phyloP scores from a whole-genome alignment of 345 rosid genomes.

The Brassica nigra region DNA sequence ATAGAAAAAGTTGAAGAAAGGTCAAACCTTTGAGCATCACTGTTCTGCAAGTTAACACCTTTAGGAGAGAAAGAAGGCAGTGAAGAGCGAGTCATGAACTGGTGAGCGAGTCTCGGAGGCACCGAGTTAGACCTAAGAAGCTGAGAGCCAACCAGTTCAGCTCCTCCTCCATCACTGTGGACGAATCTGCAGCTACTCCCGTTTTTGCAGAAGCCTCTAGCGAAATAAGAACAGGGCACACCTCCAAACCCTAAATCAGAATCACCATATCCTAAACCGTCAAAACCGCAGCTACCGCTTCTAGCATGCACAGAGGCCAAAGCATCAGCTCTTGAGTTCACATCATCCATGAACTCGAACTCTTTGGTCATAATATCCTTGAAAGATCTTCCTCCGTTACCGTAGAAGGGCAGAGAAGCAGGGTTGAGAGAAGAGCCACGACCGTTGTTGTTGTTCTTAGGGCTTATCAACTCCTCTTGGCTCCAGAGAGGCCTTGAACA shows the following conservation, averaged over 20 bases:
- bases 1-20: slow-evolving; percentile 1
- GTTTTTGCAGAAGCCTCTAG: slow-evolving; percentile 92
- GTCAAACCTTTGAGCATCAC: slow-evolving; percentile 64
- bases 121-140: slow-evolving; percentile 82
- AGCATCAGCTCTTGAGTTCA: background rate
- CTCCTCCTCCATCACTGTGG: slow-evolving; percentile 54
- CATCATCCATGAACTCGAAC: slow-evolving; percentile 67
- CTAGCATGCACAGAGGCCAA: slow-evolving; percentile 56
- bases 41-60: slow-evolving; percentile 60
- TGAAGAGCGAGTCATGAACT: slow-evolving; percentile 52
- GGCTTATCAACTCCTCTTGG: slow-evolving; percentile 59
- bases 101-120: slow-evolving; percentile 66
- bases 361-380: slow-evolving; percentile 55
- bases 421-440: slow-evolving; percentile 54
- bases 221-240: slow-evolving; percentile 85
- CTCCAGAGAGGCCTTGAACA: slow-evolving; percentile 51
- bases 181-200: slow-evolving; percentile 83
- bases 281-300: slow-evolving; percentile 71
- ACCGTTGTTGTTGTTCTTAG: slow-evolving; percentile 33
- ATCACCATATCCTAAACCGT: slow-evolving; percentile 70
- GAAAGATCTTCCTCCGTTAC: slow-evolving; percentile 47
- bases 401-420: slow-evolving; percentile 68
- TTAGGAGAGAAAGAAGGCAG: slow-evolving; percentile 77
- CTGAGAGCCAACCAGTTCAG: slow-evolving; percentile 64
- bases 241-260: slow-evolving; percentile 69